phyloP scores from a whole-genome alignment of 2,329 filamentous ascomycete genomes.

The Waltergamsia citrina region DNA sequence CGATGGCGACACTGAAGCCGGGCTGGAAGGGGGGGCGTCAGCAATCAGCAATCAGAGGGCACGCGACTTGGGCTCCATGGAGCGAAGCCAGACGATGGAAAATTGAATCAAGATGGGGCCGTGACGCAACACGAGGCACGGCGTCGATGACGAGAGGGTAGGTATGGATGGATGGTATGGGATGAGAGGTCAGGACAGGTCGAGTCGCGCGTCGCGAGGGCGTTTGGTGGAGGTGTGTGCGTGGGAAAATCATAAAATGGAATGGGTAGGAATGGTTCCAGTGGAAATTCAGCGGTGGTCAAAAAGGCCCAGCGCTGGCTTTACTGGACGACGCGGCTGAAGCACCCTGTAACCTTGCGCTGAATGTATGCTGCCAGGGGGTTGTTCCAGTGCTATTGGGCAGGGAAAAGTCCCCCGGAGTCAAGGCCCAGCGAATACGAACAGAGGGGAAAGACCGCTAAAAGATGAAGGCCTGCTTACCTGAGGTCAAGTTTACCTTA shows the following conservation, averaged over 20 bases:
- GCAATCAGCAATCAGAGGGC: slow-evolving; percentile 31
- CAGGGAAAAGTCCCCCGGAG: no score
- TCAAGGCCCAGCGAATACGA: no score
- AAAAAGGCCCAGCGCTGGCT: background rate
- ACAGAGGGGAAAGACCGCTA: no score
- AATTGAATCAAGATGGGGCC: slow-evolving; percentile 32
- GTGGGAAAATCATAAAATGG: slow-evolving; percentile 9
- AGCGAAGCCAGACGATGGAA: slow-evolving; percentile 15
- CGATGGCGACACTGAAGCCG: slow-evolving; percentile 2
- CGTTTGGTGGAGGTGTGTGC: slow-evolving; percentile 21
- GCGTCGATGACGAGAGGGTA: slow-evolving; percentile 26
- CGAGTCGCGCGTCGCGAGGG: slow-evolving; percentile 32
- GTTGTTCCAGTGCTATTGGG: no score
- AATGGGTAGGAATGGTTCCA: slow-evolving; percentile 2
- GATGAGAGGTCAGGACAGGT: no score
- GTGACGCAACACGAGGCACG: slow-evolving; percentile 32
- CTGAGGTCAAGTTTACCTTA: background rate
- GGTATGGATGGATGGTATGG: slow-evolving; percentile 5
- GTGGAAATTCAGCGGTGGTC: no score
- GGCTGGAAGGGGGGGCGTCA: slow-evolving; percentile 31
- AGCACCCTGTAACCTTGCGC: no score
- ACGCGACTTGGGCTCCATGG: slow-evolving; percentile 29
- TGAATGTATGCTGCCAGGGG: no score
- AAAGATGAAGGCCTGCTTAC: no score
- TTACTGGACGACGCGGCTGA: no score